Base-by-base conservation (phyloP, 805 yeast genomes). In the Wickerhamiella cacticola region DNA sequence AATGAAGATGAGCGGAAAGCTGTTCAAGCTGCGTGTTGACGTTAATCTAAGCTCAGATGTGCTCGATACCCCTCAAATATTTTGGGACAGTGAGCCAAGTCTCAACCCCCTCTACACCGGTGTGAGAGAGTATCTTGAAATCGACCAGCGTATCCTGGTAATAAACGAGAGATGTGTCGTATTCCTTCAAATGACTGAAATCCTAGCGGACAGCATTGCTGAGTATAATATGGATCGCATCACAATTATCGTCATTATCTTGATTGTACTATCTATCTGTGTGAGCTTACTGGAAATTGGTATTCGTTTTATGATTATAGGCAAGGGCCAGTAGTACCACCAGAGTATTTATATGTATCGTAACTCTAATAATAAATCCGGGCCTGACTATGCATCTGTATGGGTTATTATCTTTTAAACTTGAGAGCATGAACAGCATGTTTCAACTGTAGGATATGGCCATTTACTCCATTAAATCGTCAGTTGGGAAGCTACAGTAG, bases 31-130 rank as follows among this genome's bases (percentile, higher is more conserved):
- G 24, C 71, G 97, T 44, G 95, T 88, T 12, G 97, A 92, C 63
- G 96, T 92, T 4, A 92, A 92, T 61, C 67, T 92, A 44, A 80
- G 89, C 3, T 84, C 96, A 9, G 84, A 84, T 53, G 87, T 92
- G 19, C 69, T 92, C 47, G 98, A 92, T 59, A 87, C 95, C 0
- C 98, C 98, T 0, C 95, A 86, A 52, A 87, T 85, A 59, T 92
- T 92, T 63, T 92, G 98, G 98, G 83, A 88, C 25, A 65, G 67
- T 52, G 98, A 92, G 65, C 98, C 98, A 4, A 88, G 95, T 33
- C 72, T 92, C 54, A 94, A 89, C 61, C 97, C 97, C 3, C 68
- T 92, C 36, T 92, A 92, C 63, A 71, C 72, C 29, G 96, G 96
- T 1, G 79, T 88, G 49, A 68, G 96, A 50, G 96, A 92, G 54